Percentiles rank a stretch among this genome's conserved stretches.
Evolutionary conservation across 1,139 yeast species (phyloP).

Genomic region (Taiozyma onychis): DNA sequence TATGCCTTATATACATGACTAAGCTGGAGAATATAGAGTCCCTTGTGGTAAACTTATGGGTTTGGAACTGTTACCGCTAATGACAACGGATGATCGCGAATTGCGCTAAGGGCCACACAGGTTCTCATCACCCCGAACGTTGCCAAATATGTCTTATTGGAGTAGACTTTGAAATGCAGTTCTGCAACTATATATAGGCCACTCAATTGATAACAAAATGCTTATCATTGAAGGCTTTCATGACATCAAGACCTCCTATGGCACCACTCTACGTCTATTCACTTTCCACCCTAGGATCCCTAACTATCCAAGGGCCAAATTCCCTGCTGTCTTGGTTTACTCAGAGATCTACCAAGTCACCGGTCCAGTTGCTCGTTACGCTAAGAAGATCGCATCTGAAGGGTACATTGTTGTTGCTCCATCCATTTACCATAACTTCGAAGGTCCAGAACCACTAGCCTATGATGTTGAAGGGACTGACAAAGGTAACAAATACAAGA

Average conservation of each 20-base stretch:
- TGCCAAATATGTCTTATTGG: too few species aligned
- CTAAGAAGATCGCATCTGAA: slow-evolving; percentile 72
- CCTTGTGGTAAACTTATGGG: too few species aligned
- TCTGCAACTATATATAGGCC: too few species aligned
- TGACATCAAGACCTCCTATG: slow-evolving; percentile 62
- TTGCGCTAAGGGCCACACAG: too few species aligned
- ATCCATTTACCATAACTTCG: slow-evolving; percentile 73
- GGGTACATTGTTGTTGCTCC: slow-evolving; percentile 79
- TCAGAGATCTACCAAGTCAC: slow-evolving; percentile 80
- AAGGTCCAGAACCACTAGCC: slow-evolving; percentile 54
- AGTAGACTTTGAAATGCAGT: too few species aligned
- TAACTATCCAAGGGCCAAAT: slow-evolving; percentile 68
- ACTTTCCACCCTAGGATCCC: slow-evolving; percentile 65
- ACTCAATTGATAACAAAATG: slow-evolving; percentile 33
- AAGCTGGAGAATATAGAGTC: too few species aligned
- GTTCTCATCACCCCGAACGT: too few species aligned
- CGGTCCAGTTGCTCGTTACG: slow-evolving; percentile 69
- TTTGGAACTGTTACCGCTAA: too few species aligned
- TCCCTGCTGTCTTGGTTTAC: slow-evolving; percentile 76
- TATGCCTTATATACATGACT: too few species aligned
- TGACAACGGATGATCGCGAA: too few species aligned
- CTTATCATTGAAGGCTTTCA: slow-evolving; percentile 59
- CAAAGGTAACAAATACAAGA: slow-evolving; percentile 62
- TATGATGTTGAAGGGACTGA: slow-evolving; percentile 76
- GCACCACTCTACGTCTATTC: slow-evolving; percentile 63